Evolutionary conservation across 1,284 basidiomycete species (phyloP).

Genomic region (Rhodotorula sp.): DNA sequence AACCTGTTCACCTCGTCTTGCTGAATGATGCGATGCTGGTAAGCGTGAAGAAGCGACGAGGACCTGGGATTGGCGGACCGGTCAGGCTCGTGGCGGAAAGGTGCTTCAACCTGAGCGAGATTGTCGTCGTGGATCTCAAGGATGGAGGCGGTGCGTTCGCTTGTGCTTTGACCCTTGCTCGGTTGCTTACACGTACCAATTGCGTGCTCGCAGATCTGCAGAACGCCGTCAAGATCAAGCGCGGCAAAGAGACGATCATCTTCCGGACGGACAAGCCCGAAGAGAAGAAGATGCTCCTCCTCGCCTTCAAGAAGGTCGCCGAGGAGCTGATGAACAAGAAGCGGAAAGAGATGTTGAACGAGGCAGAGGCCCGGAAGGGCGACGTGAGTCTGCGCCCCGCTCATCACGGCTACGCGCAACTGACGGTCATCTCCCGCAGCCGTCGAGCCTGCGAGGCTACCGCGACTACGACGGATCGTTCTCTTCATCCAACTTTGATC

Average conservation of each 20-base stretch:
- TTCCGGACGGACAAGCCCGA: constrained; percentile 76
- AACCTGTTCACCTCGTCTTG: constrained; percentile 82
- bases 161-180: neutral
- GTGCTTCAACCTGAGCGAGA: constrained; percentile 88
- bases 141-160: constrained; percentile 73
- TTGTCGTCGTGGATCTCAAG: constrained; percentile 91
- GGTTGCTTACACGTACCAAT: constrained; percentile 7
- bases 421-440: neutral
- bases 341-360: constrained; percentile 68
- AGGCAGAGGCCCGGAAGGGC: constrained; percentile 42
- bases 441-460: constrained; percentile 17
- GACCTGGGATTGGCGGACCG: constrained; percentile 56
- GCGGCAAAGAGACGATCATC: constrained; percentile 89
- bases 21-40: constrained; percentile 89
- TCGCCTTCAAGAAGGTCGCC: constrained; percentile 84
- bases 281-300: constrained; percentile 82
- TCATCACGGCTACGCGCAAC: neutral
- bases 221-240: constrained; percentile 92
- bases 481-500: constrained; percentile 36
- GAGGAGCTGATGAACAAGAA: constrained; percentile 84
- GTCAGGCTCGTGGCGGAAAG: constrained; percentile 77
- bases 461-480: constrained; percentile 32
- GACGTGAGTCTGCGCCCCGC: constrained; percentile 26
- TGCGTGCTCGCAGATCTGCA: constrained; percentile 63
- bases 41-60: constrained; percentile 57